Base-by-base conservation (phyloP, 2,329 filamentous ascomycete species). In the Hypomyces rosellus region DNA sequence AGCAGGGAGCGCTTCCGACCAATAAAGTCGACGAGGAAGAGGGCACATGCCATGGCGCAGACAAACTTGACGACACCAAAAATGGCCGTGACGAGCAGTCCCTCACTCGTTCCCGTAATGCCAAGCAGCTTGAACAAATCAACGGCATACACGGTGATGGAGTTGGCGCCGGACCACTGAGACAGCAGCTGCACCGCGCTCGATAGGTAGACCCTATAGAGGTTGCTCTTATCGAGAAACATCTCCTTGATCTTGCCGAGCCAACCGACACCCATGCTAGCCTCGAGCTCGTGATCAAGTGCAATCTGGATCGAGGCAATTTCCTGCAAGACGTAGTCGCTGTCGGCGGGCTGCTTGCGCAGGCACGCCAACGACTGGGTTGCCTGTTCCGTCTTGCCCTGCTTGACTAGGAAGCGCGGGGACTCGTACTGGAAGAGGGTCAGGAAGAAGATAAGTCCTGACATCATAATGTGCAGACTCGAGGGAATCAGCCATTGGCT, bases 1-100 rank as follows among this genome's bases (percentile, higher is more conserved):
- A 84, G 72, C 0, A 86, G 73, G 1, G 82, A 74, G 7, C 81
- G 78, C 67, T 89, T 90, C 52, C 88, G 83, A 4, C 88, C 88
- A 56, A 91, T 83, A 48, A 86, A 82, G 58, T 91, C 88, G 55
- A 91, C 86, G 8, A 91, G 76, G 76, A 91, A 89, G 47, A 90
- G 74, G 0, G 87, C 86, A 63, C 86, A 91, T 37, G 80, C 57
- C 33, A 90, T 63, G 13, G 85, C 80, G 0, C 84, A 77, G 6
- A 80, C 63, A 49, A 91, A 78, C 62, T 91, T 91, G 58, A 89
- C 74, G 46, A 89, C 78, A 40, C 87, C 87, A 48, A 91, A 89
- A 46, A 92, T 80, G 3, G 81, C 86, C 0, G 85, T 90, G 13
- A 87, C 80, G 36, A 90, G 81, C 0, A 90, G 77, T 48, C 81